These are phyloP conservation scores for Dryadomyces quercus-mongolicae DNA, from an alignment of 2,329 filamentous ascomycete genomes.

Conservation along the genomic window DNA sequence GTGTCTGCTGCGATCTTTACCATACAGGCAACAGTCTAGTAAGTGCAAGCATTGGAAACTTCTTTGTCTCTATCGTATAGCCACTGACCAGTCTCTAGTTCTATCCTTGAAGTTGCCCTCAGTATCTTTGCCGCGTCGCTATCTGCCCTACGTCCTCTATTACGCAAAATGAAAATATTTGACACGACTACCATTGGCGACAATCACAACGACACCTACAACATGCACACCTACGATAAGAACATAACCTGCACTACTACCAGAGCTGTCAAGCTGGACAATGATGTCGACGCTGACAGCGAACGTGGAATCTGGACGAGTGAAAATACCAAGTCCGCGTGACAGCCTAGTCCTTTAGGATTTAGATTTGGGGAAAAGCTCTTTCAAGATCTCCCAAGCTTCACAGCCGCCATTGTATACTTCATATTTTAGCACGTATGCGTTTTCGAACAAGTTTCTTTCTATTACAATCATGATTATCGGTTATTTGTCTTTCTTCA, in stretches of 20 bases:
- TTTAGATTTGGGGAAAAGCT: neutral
- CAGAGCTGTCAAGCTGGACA: neutral
- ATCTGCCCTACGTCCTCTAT: slow-evolving; percentile 2
- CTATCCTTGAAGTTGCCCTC: slow-evolving; percentile 5
- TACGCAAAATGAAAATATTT: neutral
- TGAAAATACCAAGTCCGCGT: neutral
- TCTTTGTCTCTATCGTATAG: neutral
- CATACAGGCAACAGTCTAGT: neutral
- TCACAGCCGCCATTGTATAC: no score
- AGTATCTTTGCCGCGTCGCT: slow-evolving; percentile 5
- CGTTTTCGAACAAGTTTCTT: no score
- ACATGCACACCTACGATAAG: neutral
- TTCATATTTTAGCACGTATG: no score
- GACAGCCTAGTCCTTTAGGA: neutral
- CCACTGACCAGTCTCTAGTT: neutral
- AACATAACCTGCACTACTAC: neutral
- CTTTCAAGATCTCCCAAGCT: neutral
- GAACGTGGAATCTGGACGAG: neutral
- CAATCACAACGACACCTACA: neutral
- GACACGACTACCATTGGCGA: no score
- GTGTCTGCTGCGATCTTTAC: neutral
- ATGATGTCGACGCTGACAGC: neutral
- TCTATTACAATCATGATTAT: no score
- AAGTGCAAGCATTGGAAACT: neutral
- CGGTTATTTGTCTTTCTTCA: no score